Percentiles rank a stretch among this genome's conserved stretches.
Conservation (phyloP, 805 yeast species). For the Spencermartinsiella europaea region DNA sequence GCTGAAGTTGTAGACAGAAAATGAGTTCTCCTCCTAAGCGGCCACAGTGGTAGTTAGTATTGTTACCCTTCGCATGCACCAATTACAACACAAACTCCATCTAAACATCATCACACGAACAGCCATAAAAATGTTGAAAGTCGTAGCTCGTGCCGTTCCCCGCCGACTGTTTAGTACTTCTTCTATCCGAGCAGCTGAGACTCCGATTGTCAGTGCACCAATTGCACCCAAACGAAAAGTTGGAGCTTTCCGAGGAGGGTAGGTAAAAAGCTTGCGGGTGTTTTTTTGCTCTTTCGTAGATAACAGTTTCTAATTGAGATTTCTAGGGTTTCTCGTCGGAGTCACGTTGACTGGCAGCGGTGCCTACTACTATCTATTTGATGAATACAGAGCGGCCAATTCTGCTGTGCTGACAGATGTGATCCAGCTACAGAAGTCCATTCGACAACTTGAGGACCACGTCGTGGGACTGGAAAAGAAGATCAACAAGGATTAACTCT, state of each 20-base stretch:
- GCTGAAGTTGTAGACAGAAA: no score
- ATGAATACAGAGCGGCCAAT: conserved; percentile 70
- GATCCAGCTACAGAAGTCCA: conserved; percentile 60
- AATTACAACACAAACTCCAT: no score
- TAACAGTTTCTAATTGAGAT: conserved; percentile 29
- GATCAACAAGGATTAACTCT: conserved; percentile 6
- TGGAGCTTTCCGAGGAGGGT: conserved; percentile 43
- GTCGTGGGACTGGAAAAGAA: conserved; percentile 36
- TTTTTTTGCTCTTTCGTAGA: neutral
- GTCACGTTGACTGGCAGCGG: conserved; percentile 68
- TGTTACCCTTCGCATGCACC: no score
- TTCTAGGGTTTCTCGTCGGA: conserved; percentile 77
- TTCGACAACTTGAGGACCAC: conserved; percentile 62
- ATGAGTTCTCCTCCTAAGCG: no score
- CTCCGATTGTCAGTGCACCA: conserved; percentile 8
- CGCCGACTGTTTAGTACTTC: conserved; percentile 4
- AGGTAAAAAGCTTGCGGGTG: conserved; percentile 13
- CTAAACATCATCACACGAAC: no score
- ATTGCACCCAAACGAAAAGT: conserved; percentile 22
- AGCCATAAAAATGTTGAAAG: conserved; percentile 1
- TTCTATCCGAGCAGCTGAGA: conserved; percentile 5
- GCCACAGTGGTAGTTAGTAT: no score
- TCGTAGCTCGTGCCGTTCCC: neutral
- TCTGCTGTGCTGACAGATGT: conserved; percentile 72
- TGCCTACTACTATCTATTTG: conserved; percentile 72